Percentiles rank a stretch among this genome's conserved stretches.
Evolutionary conservation across 2,329 filamentous ascomycete species (phyloP).

Genomic region (Grosmannia clavigera): DNA sequence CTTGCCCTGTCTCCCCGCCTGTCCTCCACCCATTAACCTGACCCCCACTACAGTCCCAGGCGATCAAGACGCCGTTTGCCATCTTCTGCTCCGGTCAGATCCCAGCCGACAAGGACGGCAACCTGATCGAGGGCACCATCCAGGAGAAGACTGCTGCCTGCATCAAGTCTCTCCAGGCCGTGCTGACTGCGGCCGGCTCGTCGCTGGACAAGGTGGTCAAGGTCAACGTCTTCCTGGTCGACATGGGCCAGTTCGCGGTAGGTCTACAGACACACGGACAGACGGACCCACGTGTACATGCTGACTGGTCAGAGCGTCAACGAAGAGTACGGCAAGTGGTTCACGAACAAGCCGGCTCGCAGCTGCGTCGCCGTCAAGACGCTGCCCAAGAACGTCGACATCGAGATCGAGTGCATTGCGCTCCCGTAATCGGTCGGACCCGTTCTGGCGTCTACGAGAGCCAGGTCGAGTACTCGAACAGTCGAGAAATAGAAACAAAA

Average conservation of each 20-base stretch:
- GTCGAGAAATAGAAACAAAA: background rate
- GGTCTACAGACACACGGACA: slow-evolving; percentile 14
- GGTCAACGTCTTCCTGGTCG: slow-evolving; percentile 79
- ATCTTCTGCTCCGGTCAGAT: slow-evolving; percentile 62
- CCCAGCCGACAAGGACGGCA: slow-evolving; percentile 47
- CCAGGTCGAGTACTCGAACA: background rate
- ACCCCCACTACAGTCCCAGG: slow-evolving; percentile 30
- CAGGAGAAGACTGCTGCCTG: slow-evolving; percentile 50
- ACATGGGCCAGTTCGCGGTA: slow-evolving; percentile 77
- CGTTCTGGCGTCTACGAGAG: background rate
- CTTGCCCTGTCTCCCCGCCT: background rate
- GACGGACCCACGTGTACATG: background rate
- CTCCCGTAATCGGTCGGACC: slow-evolving; percentile 32
- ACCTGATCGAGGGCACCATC: slow-evolving; percentile 45
- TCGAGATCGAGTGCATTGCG: slow-evolving; percentile 86
- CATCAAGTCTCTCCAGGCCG: slow-evolving; percentile 69
- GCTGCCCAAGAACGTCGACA: slow-evolving; percentile 71
- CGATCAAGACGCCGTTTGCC: slow-evolving; percentile 51
- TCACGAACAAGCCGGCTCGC: slow-evolving; percentile 71
- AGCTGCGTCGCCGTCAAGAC: slow-evolving; percentile 86
- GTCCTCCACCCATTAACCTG: background rate
- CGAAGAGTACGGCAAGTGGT: slow-evolving; percentile 71
- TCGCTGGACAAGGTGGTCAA: slow-evolving; percentile 74
- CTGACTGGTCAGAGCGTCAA: slow-evolving; percentile 52
- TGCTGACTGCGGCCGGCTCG: slow-evolving; percentile 71